phyloP scores from a whole-genome alignment of 139 green algal genomes.

The Chlamydomonas schloesseri region DNA sequence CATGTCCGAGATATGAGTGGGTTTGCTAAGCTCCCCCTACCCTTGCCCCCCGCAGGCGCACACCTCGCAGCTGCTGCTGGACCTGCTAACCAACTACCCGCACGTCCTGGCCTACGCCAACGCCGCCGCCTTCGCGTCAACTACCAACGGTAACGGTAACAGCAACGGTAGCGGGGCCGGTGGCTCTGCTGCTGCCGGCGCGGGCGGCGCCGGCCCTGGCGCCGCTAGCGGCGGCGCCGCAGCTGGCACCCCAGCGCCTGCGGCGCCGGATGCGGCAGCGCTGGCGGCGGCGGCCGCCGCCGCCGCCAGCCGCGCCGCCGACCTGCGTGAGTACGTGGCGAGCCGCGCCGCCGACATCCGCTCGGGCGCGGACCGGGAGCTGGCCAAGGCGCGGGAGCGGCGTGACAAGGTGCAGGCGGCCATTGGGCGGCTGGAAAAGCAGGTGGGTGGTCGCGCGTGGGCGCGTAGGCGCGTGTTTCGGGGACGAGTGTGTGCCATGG shows the following conservation, averaged over 20 bases:
- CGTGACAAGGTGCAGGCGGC: neutral
- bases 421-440: neutral
- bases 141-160: no score
- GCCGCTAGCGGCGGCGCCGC: neutral
- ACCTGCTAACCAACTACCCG: neutral
- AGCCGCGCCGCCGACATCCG: slow-evolving; percentile 11
- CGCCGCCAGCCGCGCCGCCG: neutral
- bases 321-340: slow-evolving; percentile 20
- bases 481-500: neutral
- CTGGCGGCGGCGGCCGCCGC: neutral
- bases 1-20: no score
- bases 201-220: no score
- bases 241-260: neutral
- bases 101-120: neutral
- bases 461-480: neutral
- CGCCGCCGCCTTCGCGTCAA: neutral
- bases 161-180: no score
- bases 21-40: no score
- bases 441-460: neutral
- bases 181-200: no score
- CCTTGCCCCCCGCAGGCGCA: slow-evolving; percentile 36
- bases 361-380: slow-evolving; percentile 3
- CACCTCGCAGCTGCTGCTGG: slow-evolving; percentile 47
- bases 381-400: neutral
- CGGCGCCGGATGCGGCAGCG: neutral